phyloP scores from a whole-genome alignment of 768 basidiomycete species.

The Collybiopsis luxurians region DNA sequence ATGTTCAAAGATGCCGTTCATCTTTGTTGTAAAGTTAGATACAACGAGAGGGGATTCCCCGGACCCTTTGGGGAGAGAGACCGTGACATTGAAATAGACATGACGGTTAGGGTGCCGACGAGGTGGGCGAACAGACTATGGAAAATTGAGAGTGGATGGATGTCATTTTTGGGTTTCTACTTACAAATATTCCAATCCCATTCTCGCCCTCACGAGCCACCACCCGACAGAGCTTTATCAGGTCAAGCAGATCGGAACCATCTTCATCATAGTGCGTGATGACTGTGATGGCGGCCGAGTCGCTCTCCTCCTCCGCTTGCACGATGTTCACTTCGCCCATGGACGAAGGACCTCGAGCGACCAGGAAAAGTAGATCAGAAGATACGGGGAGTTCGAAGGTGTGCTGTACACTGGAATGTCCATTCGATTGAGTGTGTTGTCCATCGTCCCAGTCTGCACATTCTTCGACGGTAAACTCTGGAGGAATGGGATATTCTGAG shows the following conservation, averaged over 20 bases:
- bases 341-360: conserved; percentile 27
- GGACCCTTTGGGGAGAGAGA: conserved; percentile 25
- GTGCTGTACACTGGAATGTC: background rate
- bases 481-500: background rate
- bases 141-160: background rate
- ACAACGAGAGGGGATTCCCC: conserved; percentile 18
- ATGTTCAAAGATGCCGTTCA: conserved; percentile 25
- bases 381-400: conserved; percentile 23
- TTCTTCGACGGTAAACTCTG: background rate
- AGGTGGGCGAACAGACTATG: conserved; percentile 12
- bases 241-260: conserved; percentile 16
- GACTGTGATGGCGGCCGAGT: conserved; percentile 26
- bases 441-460: conserved; percentile 6
- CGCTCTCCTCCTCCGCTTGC: conserved; percentile 22
- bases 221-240: conserved; percentile 29
- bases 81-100: conserved; percentile 23
- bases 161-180: conserved; percentile 8
- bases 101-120: conserved; percentile 11
- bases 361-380: conserved; percentile 24
- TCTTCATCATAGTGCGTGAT: conserved; percentile 23
- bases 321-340: conserved; percentile 24
- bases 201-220: conserved; percentile 17
- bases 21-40: conserved; percentile 22
- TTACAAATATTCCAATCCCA: conserved; percentile 37
- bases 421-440: background rate